Conservation (phyloP, 805 yeast species). For the Tetrapisispora pingtungensis region DNA sequence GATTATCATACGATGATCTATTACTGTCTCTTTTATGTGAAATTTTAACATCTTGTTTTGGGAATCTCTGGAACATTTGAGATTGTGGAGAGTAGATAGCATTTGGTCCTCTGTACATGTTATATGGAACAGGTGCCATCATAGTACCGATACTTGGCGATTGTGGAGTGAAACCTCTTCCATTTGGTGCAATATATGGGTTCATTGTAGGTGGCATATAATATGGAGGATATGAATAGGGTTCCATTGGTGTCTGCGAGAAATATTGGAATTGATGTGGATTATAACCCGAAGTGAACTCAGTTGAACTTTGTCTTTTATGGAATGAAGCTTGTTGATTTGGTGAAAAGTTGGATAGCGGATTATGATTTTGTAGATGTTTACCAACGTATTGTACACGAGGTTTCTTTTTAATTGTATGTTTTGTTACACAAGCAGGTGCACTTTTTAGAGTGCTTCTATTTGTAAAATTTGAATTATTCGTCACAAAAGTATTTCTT, state of each 20-base stretch:
- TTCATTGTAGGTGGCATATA: not conserved
- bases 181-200: not conserved
- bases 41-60: not conserved
- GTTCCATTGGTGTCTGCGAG: slow-evolving; percentile 3
- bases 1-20: not conserved
- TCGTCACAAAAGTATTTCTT: not conserved
- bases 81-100: not conserved
- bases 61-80: not conserved
- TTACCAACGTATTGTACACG: slow-evolving; percentile 23
- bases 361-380: not conserved
- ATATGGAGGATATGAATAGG: slow-evolving; percentile 2
- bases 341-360: not conserved
- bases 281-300: not conserved
- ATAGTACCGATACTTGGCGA: not conserved
- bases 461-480: not conserved
- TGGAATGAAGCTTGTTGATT: not conserved
- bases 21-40: not conserved
- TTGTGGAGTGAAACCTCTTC: not conserved
- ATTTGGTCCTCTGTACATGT: not conserved
- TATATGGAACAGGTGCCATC: not conserved
- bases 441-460: slow-evolving; percentile 11
- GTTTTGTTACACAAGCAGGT: slow-evolving; percentile 18
- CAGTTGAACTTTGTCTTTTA: not conserved
- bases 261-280: slow-evolving; percentile 5
- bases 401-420: slow-evolving; percentile 13